These are phyloP conservation scores for Aquilaria yunnanensis DNA, from an alignment of 345 rosid species.

Conservation along the genomic window DNA sequence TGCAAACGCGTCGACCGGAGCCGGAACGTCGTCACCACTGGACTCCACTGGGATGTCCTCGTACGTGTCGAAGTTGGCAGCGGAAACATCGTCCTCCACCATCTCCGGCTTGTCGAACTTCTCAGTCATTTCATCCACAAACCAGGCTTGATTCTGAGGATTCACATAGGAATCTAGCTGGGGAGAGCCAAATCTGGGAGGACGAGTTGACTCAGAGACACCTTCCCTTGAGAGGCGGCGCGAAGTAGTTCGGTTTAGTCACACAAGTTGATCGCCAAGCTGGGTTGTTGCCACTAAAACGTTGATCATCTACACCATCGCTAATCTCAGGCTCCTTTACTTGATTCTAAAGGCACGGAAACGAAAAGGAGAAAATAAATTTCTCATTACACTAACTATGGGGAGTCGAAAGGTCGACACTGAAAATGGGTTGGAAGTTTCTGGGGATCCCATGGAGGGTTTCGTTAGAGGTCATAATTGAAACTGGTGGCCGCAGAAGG, in stretches of 20 bases:
- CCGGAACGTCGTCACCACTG: slow-evolving; percentile 27
- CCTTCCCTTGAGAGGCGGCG: slow-evolving; percentile 21
- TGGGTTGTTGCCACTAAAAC: not conserved
- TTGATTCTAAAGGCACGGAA: not conserved
- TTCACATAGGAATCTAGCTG: slow-evolving; percentile 8
- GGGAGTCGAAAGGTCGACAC: not conserved
- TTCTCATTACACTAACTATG: not conserved
- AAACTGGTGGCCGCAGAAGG: too few relatives aligned
- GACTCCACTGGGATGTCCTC: slow-evolving; percentile 35
- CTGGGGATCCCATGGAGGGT: too few relatives aligned
- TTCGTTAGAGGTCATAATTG: too few relatives aligned
- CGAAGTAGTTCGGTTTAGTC: slow-evolving; percentile 22
- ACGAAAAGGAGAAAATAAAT: not conserved
- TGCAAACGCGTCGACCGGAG: slow-evolving; percentile 22
- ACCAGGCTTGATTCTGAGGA: slow-evolving; percentile 1
- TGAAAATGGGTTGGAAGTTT: not conserved
- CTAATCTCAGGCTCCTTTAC: slow-evolving; percentile 9
- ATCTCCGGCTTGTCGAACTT: slow-evolving; percentile 24
- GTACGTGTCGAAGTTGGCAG: slow-evolving; percentile 37
- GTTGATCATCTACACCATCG: not conserved
- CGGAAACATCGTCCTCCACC: slow-evolving; percentile 7
- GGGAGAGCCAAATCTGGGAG: slow-evolving; percentile 10
- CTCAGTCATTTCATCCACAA: slow-evolving; percentile 1
- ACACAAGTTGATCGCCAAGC: slow-evolving; percentile 16
- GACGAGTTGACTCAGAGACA: slow-evolving; percentile 6